Evolutionary conservation across 2,329 filamentous ascomycete species (phyloP).

Genomic region (Colletotrichum sp.): DNA sequence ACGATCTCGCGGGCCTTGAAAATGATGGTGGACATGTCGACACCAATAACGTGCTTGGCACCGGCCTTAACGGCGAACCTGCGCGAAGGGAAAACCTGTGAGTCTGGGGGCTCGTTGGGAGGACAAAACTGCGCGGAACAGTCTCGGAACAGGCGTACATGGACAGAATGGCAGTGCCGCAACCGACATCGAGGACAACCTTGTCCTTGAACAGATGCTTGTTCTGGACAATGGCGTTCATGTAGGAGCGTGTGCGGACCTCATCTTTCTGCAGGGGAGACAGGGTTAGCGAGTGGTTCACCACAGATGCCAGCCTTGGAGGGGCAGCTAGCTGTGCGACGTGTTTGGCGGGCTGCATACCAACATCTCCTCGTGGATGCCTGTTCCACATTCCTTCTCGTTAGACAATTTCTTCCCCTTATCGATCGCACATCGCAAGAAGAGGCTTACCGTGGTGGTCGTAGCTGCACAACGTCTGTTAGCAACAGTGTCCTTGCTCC

Average conservation of each 20-base stretch:
- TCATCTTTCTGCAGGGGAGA: slow-evolving; percentile 81
- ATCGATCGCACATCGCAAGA: not conserved
- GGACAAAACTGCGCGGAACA: not conserved
- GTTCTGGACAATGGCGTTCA: slow-evolving; percentile 97
- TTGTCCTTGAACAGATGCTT: slow-evolving; percentile 86
- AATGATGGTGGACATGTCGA: slow-evolving; percentile 99
- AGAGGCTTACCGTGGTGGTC: slow-evolving; percentile 87
- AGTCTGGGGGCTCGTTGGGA: not conserved
- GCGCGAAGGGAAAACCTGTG: not conserved
- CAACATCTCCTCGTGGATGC: slow-evolving; percentile 98
- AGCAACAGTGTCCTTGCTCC: slow-evolving; percentile 9
- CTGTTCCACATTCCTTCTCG: slow-evolving; percentile 45
- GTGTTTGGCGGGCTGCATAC: slow-evolving; percentile 58
- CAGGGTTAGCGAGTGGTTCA: not conserved
- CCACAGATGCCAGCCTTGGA: not conserved
- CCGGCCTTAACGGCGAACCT: slow-evolving; percentile 98
- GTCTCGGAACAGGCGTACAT: slow-evolving; percentile 67
- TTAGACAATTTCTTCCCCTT: slow-evolving; percentile 15
- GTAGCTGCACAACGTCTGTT: slow-evolving; percentile 65
- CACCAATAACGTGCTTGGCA: slow-evolving; percentile 97
- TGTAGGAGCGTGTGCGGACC: slow-evolving; percentile 94
- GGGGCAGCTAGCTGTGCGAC: slow-evolving; percentile 5
- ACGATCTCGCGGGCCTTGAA: slow-evolving; percentile 98
- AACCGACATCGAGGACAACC: slow-evolving; percentile 94
- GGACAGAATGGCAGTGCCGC: slow-evolving; percentile 96